Evolutionary conservation across 1,139 yeast species (phyloP).

Genomic region (Nadsonia commutata): DNA sequence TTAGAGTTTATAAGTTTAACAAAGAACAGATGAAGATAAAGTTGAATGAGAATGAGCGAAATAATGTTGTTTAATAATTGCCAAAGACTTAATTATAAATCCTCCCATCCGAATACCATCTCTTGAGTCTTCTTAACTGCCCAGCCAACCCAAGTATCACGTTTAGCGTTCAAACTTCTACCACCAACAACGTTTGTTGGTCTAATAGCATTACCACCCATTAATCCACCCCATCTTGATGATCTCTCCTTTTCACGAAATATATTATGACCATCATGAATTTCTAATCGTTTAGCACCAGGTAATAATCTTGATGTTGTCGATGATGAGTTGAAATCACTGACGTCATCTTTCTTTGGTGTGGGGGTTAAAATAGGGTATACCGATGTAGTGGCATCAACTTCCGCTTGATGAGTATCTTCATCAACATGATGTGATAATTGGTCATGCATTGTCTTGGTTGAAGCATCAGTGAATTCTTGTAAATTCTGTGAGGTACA

Average conservation of each 20-base stretch:
- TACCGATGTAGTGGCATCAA: not conserved
- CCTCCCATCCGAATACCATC: constrained; percentile 42
- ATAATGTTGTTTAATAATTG: too few species aligned
- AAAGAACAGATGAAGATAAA: too few species aligned
- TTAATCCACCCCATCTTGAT: not conserved
- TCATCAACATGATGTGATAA: not conserved
- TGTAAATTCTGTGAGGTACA: constrained; percentile 29
- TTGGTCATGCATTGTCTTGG: constrained; percentile 22
- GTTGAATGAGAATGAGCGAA: too few species aligned
- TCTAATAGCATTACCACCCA: not conserved
- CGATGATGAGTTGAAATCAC: constrained; percentile 19
- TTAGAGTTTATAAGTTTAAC: too few species aligned
- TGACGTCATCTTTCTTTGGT: constrained; percentile 11
- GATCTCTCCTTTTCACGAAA: constrained; percentile 10
- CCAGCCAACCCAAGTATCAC: constrained; percentile 23
- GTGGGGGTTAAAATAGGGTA: constrained; percentile 2
- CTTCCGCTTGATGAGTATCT: not conserved
- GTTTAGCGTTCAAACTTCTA: constrained; percentile 6
- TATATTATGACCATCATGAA: constrained; percentile 17
- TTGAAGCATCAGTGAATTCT: constrained; percentile 14
- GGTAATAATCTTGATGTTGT: too few species aligned
- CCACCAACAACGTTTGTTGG: constrained; percentile 5
- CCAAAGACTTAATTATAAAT: constrained; percentile 14
- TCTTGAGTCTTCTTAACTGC: constrained; percentile 24
- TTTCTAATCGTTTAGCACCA: constrained; percentile 13